Evolutionary conservation across 148 eudicot genomes (phyloP), one percentile per base, ranked within the genome.

Genomic region (Fagopyrum tataricum): DNA sequence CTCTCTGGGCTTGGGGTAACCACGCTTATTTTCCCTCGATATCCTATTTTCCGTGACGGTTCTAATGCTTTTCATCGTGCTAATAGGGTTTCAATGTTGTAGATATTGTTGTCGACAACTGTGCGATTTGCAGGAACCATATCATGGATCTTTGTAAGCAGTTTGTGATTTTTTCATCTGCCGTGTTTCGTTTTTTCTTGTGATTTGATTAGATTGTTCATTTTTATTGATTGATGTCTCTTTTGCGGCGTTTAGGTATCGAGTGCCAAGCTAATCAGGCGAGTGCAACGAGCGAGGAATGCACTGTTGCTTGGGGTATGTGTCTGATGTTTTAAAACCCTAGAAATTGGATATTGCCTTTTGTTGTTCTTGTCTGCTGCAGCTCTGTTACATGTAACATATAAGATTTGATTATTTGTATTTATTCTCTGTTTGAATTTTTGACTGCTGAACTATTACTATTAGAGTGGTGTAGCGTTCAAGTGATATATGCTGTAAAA

Each of bases 181-280:
- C 10, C 23, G 43, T 42, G 70, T 9, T 17, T 18, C 18, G 8
- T n/a, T 7, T 41, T 68, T 41, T 68, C 21, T 7, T 15, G 51
- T 70, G 39, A 18, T 70, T 70, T 43, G n/a, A 9, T 43, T 49
- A 18, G 26, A 69, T 69, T 21, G 49, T 70, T 10, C 40, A 43
- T 70, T 70, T 70, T 20, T 15, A 44, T 5, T 17, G 55, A 44
- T 5, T 17, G 55, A 10, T 13, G 0, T 48, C 64, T 76, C 4
- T 44, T 40, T 67, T 37, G 7, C 7, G 75, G 66, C 42, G n/a
- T 39, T 77, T 77, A 93, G 98, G 98, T 67, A 93, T 93, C 42
- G 98, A 93, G 85, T 93, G 98, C 53, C 98, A 92, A 78, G 98
- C 98, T 70, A 92, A 92, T 81, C 98, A 92, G 79, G 96, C 96